These are phyloP conservation scores for Yarrowia sp. DNA, from an alignment of 805 yeast species.

Conservation along the genomic window DNA sequence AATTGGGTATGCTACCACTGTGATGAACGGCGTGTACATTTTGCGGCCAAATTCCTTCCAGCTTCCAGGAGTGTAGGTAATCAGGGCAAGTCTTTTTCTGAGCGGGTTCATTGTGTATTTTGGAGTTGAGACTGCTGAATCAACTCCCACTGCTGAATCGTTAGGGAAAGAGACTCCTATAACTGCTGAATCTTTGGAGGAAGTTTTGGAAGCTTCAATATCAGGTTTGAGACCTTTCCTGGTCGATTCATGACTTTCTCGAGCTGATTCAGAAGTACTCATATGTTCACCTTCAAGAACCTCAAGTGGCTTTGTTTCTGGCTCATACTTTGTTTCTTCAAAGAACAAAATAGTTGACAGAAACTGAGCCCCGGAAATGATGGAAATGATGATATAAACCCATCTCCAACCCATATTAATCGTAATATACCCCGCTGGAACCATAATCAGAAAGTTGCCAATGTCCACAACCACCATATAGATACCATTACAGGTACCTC, in stretches of 20 bases:
- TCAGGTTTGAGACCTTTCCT: no score
- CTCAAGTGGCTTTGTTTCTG: background rate
- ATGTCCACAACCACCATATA: background rate
- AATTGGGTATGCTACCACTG: background rate
- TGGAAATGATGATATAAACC: background rate
- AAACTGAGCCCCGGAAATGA: background rate
- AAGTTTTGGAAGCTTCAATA: no score
- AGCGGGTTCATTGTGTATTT: background rate
- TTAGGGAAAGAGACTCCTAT: no score
- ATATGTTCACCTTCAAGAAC: no score
- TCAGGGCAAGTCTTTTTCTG: background rate
- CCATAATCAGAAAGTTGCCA: background rate
- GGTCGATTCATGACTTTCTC: no score
- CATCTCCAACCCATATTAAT: background rate
- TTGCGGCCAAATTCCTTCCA: background rate
- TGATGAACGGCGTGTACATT: background rate
- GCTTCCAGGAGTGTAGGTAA: background rate
- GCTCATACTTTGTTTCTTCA: background rate
- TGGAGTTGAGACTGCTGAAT: no score
- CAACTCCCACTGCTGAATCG: no score
- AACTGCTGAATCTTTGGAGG: no score
- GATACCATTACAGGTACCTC: background rate
- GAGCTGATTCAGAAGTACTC: no score
- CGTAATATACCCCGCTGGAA: background rate
- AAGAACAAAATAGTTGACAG: background rate